Conservation (phyloP, 495 filamentous ascomycete genomes). For the Trichocladium antarcticum region DNA sequence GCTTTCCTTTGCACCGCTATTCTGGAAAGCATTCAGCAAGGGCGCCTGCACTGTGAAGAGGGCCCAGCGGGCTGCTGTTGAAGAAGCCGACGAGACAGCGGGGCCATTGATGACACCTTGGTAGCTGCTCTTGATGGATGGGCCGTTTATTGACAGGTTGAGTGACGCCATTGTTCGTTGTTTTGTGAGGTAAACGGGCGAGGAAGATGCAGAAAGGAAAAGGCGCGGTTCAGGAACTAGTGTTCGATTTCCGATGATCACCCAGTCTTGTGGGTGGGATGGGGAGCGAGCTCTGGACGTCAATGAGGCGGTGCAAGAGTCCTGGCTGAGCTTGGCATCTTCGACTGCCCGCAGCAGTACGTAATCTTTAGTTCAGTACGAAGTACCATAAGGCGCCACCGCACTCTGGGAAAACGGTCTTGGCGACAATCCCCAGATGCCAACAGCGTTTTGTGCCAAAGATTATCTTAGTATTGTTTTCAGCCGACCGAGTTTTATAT, state of each 20-base stretch:
- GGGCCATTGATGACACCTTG: conserved; percentile 70
- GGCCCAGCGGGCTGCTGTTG: conserved; percentile 63
- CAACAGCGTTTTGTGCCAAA: no score
- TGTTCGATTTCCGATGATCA: background rate
- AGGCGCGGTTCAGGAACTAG: background rate
- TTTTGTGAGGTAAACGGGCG: background rate
- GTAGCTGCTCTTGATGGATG: conserved; percentile 88
- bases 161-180: conserved; percentile 65
- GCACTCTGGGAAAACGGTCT: no score
- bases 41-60: conserved; percentile 85
- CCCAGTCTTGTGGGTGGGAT: background rate
- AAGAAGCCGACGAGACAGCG: conserved; percentile 48
- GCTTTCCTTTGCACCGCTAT: conserved; percentile 76
- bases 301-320: conserved; percentile 13
- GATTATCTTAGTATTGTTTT: no score
- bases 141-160: conserved; percentile 81
- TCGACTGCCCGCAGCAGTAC: no score
- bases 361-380: no score
- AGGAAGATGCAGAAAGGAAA: background rate
- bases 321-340: conserved; percentile 9
- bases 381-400: no score
- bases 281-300: conserved; percentile 9
- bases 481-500: no score
- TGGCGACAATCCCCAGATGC: no score
- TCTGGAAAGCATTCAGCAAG: conserved; percentile 82